Base-by-base conservation (phyloP, 352 stramenopile species). In the Peronosclerospora sorghi region DNA sequence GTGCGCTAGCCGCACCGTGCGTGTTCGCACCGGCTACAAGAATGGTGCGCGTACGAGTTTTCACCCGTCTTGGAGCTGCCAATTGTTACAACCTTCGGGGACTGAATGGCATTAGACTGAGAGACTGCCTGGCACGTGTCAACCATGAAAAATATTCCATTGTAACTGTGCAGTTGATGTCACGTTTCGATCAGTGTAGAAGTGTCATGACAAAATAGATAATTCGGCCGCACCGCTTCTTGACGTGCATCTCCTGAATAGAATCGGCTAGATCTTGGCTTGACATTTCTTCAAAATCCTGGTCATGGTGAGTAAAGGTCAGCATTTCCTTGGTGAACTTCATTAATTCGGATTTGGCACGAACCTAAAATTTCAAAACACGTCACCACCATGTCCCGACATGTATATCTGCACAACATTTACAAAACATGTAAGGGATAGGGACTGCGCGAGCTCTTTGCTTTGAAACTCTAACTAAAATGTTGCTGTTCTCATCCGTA, bases 91-190 rank as follows among this genome's bases (percentile, higher is more conserved):
- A 98, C 82, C 51, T 97, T 96, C 0, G 83, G 83, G 2, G 79
- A 90, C 32, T n/a, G n/a, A n/a, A n/a, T n/a, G n/a, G n/a, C n/a
- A n/a, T n/a, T n/a, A n/a, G n/a, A n/a, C n/a, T n/a, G 68, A 35
- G 91, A 97, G 26, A 89, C 94, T 3, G 93, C 94, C 61, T 98
- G 94, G 60, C 94, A 98, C 5, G 94, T 98, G 74, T 98, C 94
- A n/a, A 96, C 88, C 62, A 97, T 95, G 54, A 97, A 97, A 37
- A 98, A 92, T 15, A 98, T 86, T 54, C 96, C 73, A 24, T 96
- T 85, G 66, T 96, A 98, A 34, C 80, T 88, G 43, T 17, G 26
- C 15, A 21, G 2, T 20, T 23, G 21, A 41, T 19, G 7, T n/a
- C 40, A 21, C n/a, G n/a, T n/a, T n/a, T n/a, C n/a, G n/a, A n/a